Evolutionary conservation across 2,329 filamentous ascomycete genomes (phyloP), one percentile per base, ranked within the genome.

Genomic region (Didymella segeticola): DNA sequence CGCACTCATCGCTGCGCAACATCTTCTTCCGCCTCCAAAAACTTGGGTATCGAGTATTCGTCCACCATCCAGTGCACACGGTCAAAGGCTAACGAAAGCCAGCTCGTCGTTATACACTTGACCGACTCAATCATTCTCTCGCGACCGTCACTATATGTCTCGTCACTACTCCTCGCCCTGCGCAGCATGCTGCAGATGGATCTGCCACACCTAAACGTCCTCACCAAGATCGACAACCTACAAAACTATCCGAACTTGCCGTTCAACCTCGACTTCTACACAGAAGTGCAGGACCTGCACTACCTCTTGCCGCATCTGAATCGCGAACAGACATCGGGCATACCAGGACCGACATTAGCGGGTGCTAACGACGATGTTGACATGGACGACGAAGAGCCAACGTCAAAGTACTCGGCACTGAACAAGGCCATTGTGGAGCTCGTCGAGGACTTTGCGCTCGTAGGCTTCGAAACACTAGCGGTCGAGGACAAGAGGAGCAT

Each of bases 161-260:
- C 93, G 63, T 95, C 96, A 12, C 83, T 99, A 52, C 87, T 99
- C 51, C 87, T 99, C 20, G 93, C 92, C 49, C 86, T 99, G 60
- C 89, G 95, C 62, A 93, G 91, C 66, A 99, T 99, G 93, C 86
- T 99, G 47, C 95, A 98, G 77, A 93, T 99, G 84, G 95, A 98
- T 70, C 89, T 98, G 57, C 92, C 95, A 1, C 91, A 97, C 71
- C 82, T 99, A 63, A 99, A 99, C 70, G 90, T 99, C 58, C 84
- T 99, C 22, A 97, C 93, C 53, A 99, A 99, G 78, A 96, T 99
- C 77, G 95, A 99, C 77, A 97, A 97, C 71, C 82, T 99, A 47
- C 81, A 87, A 29, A 86, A 89, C 46, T 97, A 96, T 70, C 88
- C 91, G 39, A 86, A 90, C 22, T 82, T 99, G 0, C 91, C 93